A percentile compares a stretch with the other conserved stretches of the same genome.
Conservation (phyloP, 1,284 basidiomycete genomes). For the Earliella scabrosa region DNA sequence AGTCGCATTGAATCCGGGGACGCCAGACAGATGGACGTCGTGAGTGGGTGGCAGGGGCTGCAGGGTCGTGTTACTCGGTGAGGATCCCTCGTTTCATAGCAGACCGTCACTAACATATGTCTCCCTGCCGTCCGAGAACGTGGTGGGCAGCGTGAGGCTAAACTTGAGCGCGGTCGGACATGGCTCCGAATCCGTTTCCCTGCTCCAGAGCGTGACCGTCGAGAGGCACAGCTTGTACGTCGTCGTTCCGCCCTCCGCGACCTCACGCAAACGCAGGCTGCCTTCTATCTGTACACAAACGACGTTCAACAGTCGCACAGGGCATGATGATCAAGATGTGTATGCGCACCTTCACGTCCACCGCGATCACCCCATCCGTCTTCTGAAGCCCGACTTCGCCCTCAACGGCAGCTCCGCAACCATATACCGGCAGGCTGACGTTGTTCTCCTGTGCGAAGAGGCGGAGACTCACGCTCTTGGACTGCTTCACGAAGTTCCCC, state of each 20-base stretch:
- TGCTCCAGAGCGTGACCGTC: slow-evolving; percentile 59
- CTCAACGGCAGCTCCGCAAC: slow-evolving; percentile 52
- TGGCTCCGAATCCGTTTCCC: slow-evolving; percentile 42
- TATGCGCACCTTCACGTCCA: slow-evolving; percentile 62
- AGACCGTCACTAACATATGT: slow-evolving; percentile 54
- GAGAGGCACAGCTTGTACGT: slow-evolving; percentile 55
- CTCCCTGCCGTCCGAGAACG: slow-evolving; percentile 57
- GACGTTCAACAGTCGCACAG: no score
- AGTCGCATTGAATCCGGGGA: slow-evolving; percentile 63
- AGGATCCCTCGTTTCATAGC: neutral
- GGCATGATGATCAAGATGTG: neutral
- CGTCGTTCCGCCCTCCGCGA: slow-evolving; percentile 65
- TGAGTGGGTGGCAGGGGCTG: slow-evolving; percentile 66
- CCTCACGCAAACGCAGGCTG: slow-evolving; percentile 58
- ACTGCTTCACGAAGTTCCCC: slow-evolving; percentile 63
- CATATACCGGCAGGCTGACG: slow-evolving; percentile 59
- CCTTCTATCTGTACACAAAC: slow-evolving; percentile 58
- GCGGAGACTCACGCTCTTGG: slow-evolving; percentile 54
- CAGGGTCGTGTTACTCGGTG: neutral
- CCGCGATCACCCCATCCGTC: slow-evolving; percentile 56
- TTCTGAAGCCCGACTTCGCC: slow-evolving; percentile 62
- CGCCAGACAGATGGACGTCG: slow-evolving; percentile 63
- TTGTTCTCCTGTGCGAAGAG: slow-evolving; percentile 56
- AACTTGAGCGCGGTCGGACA: slow-evolving; percentile 62
- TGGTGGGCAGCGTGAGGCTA: slow-evolving; percentile 56